Evolutionary conservation across 495 filamentous ascomycete genomes (phyloP), one percentile per base, ranked within the genome.

Genomic region (Barbatosphaeria neglecta): DNA sequence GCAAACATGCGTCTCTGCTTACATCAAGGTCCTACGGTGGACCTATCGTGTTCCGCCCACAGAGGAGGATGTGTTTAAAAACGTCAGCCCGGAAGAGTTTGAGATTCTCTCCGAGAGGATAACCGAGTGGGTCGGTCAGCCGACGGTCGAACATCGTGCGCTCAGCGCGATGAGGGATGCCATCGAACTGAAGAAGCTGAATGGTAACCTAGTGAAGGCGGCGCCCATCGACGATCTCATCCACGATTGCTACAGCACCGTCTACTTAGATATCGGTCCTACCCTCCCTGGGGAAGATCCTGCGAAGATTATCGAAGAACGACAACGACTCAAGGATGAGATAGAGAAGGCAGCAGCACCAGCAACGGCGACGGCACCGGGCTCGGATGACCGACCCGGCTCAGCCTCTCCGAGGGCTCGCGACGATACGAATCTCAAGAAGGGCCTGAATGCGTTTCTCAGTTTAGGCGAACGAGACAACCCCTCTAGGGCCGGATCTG

Each of bases 161-260:
- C 69, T 96, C 2, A 83, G 84, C 50, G 74, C 88, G 5, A 70
- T 99, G 28, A 79, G 87, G 43, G 93, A 99, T 46, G 80, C 80
- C 6, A 70, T 86, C 41, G 90, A 97, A 56, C 66, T 97, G n/a
- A 95, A 94, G 57, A 90, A 86, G 52, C 74, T 90, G 35, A 95
- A 95, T 60, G 78, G 78, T 40, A 81, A 80, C 44, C 74, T 92
- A 8, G 90, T 90, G 80, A 94, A 90, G 57, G 77, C 82, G 5
- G 76, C 80, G 2, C 72, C 83, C 25, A 86, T 96, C 37, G 93
- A 97, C 57, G 92, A 97, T 57, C 72, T 97, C 23, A 82, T 95
- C 44, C 81, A 78, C 13, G 92, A 99, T 59, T 74, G 84, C 24
- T 99, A 92, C 61, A 81, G 86, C 3, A 69, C 76, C n/a, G 67